Base-by-base conservation (phyloP, 768 basidiomycete genomes). In the Leccinellum rugosiceps region DNA sequence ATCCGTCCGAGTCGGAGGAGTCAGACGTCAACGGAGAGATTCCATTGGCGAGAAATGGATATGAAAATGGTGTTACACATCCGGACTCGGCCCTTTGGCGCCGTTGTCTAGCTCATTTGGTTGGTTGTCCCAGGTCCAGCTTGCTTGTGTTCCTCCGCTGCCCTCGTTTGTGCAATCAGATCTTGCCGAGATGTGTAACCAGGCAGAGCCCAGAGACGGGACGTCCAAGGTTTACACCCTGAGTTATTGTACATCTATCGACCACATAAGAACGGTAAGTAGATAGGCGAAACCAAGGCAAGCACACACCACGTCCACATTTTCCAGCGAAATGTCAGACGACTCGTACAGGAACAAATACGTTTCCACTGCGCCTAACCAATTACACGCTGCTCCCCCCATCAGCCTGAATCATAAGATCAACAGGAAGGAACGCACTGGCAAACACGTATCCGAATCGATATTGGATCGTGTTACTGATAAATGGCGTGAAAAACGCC, bases 401-500 rank as follows among this genome's bases (percentile, higher is more conserved):
- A n/a, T 44, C 26, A 51, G 34, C 19, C 17, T 10, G 17, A n/a
- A 48, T 30, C 17, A 21, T 25, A 11, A 28, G 2, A n/a, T 17
- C 4, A 10, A 23, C 9, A 30, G 0, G 19, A 28, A 23, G 17
- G 4, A 17, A 62, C 75, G 58, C 68, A 75, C 83, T 80, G 13
- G 86, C 87, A 67, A 90, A 90, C 38, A 90, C 77, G 68, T 83
- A 90, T 4, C 88, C 88, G 69, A 86, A 89, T 34, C 75, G 70
- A 72, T 81, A 90, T 9, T 68, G 49, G 64, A 89, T 89, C 13
- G 77, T 74, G 19, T 58, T 67, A 3, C 75, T 75, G 65, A 90
- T 89, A 71, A 88, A 87, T 0, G 88, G 86, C n/a, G 87, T 89
- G 75, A 88, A 88, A 79, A 89, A 90, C 0, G 85, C 86, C 54